These are phyloP conservation scores for Pseudonitzschia delicatissima DNA, from an alignment of 108 stramenopile species.

Conservation along the genomic window DNA sequence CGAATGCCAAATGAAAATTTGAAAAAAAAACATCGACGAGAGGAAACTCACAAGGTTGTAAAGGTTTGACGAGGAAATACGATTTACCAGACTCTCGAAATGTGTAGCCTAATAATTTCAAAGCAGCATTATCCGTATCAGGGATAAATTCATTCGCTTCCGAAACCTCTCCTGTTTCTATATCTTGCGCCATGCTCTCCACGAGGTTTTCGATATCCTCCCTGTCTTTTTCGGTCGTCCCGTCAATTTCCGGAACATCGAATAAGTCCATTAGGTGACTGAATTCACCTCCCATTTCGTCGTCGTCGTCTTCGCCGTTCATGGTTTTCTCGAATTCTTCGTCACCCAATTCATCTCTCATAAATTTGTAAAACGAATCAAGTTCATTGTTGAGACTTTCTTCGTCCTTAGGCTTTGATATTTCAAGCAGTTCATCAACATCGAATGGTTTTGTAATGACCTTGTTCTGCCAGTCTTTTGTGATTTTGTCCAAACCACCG, in stretches of 20 bases:
- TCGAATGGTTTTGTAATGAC: slow-evolving; percentile 24
- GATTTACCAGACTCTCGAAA: slow-evolving; percentile 31
- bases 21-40: not conserved
- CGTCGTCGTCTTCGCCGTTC: slow-evolving; percentile 17
- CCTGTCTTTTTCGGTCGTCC: slow-evolving; percentile 24
- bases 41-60: slow-evolving; percentile 30
- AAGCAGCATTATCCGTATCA: slow-evolving; percentile 29
- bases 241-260: slow-evolving; percentile 27
- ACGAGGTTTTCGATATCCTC: slow-evolving; percentile 35
- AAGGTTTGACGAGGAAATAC: slow-evolving; percentile 45
- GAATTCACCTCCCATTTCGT: slow-evolving; percentile 31
- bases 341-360: slow-evolving; percentile 50
- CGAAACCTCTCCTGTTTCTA: slow-evolving; percentile 15
- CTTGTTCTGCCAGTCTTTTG: slow-evolving; percentile 30
- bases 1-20: not conserved
- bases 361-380: slow-evolving; percentile 39
- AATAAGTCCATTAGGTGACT: slow-evolving; percentile 28
- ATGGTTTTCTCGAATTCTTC: slow-evolving; percentile 44
- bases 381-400: slow-evolving; percentile 35
- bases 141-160: slow-evolving; percentile 21
- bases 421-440: slow-evolving; percentile 30
- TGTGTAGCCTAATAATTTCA: slow-evolving; percentile 46
- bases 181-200: slow-evolving; percentile 26
- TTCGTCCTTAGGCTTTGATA: not conserved
- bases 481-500: slow-evolving; percentile 42